These are phyloP conservation scores for Drechslera avenae DNA, from an alignment of 2,329 filamentous ascomycete species.

Conservation along the genomic window DNA sequence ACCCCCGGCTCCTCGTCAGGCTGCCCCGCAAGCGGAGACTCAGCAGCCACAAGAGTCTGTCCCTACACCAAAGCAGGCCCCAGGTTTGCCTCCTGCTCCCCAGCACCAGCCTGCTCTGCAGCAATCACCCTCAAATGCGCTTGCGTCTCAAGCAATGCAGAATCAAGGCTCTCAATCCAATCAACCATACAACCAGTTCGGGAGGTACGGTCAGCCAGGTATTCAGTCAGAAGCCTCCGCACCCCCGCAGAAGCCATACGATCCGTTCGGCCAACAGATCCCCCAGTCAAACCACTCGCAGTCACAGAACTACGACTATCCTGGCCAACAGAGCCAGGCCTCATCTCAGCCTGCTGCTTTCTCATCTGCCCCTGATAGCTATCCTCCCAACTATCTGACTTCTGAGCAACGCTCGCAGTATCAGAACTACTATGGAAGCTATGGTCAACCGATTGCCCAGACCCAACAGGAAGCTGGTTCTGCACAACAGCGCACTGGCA, in stretches of 20 bases:
- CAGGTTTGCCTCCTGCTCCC: constrained; percentile 65
- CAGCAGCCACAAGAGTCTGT: constrained; percentile 45
- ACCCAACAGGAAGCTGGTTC: constrained; percentile 73
- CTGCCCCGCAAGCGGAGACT: constrained; percentile 48
- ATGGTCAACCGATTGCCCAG: constrained; percentile 55
- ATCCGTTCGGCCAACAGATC: constrained; percentile 81
- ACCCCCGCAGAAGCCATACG: constrained; percentile 78
- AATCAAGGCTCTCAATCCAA: constrained; percentile 54
- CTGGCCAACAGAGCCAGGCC: constrained; percentile 58
- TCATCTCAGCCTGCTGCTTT: constrained; percentile 68
- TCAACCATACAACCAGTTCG: constrained; percentile 66
- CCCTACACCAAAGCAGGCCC: constrained; percentile 63
- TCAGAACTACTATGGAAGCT: constrained; percentile 66
- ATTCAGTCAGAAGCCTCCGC: constrained; percentile 65
- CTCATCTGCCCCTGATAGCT: constrained; percentile 78
- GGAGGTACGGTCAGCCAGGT: constrained; percentile 68
- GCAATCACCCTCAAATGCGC: constrained; percentile 52
- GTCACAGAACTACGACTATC: constrained; percentile 55
- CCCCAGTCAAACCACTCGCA: constrained; percentile 44
- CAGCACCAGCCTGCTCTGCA: constrained; percentile 55
- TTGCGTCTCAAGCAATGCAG: constrained; percentile 61
- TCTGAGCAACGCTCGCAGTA: constrained; percentile 76
- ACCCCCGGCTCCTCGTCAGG: constrained; percentile 68
- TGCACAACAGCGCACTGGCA: constrained; percentile 76
- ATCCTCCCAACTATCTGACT: constrained; percentile 79